A percentile compares a stretch with the other conserved stretches of the same genome.
Evolutionary conservation across 331 rosid genomes (phyloP).

Genomic region (Ulmus americana): DNA sequence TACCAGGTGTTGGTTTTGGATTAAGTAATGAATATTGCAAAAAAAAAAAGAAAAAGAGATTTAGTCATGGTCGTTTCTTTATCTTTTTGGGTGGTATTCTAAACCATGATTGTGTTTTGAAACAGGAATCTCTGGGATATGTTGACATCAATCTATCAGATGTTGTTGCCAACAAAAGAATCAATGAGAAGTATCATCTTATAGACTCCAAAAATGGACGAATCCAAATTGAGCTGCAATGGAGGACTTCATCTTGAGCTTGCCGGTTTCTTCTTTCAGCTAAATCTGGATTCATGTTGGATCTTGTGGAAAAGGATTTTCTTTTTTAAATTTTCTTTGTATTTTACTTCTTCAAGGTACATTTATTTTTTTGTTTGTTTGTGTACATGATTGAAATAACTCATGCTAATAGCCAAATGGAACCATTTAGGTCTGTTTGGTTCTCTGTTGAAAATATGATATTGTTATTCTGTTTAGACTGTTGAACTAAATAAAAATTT

Average conservation of each 20-base stretch:
- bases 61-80: no score
- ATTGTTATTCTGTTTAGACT: no score
- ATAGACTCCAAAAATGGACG: conserved; percentile 90
- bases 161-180: conserved; percentile 64
- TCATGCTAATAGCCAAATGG: neutral
- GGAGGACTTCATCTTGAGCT: conserved; percentile 56
- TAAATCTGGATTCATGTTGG: neutral
- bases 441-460: no score
- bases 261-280: neutral
- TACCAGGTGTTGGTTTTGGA: no score
- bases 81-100: no score
- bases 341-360: neutral
- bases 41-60: no score
- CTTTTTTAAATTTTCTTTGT: neutral
- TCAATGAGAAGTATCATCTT: conserved; percentile 73
- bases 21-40: no score
- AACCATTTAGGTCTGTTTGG: neutral
- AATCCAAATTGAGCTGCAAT: conserved; percentile 71
- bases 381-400: conserved; percentile 22
- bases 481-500: no score
- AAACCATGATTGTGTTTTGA: neutral
- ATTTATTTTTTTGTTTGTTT: conserved; percentile 20
- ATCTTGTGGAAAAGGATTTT: neutral
- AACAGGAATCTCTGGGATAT: conserved; percentile 74
- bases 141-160: conserved; percentile 56